Conservation (phyloP, 192 early-diverging fungal genomes). For the Rhizophagus prolifer region DNA sequence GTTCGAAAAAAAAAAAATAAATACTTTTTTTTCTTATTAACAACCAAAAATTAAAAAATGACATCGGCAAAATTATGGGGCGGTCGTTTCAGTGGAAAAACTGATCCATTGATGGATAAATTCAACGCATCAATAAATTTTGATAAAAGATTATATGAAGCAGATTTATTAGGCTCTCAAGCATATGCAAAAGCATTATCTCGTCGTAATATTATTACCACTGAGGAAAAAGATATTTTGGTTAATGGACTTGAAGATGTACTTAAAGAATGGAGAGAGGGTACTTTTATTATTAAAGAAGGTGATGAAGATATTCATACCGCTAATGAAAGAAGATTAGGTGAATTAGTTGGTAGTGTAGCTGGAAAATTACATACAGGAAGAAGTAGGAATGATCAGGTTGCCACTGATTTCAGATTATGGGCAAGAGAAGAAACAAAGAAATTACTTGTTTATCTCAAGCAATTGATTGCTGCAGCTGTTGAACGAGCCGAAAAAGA, state of each 20-base stretch:
- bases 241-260: slow-evolving; percentile 77
- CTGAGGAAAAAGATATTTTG: slow-evolving; percentile 69
- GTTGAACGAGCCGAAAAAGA: slow-evolving; percentile 84
- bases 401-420: slow-evolving; percentile 95
- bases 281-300: slow-evolving; percentile 65
- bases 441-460: slow-evolving; percentile 63
- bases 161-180: slow-evolving; percentile 84
- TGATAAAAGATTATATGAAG: slow-evolving; percentile 90
- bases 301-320: slow-evolving; percentile 99
- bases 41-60: neutral
- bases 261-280: slow-evolving; percentile 76
- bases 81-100: slow-evolving; percentile 84
- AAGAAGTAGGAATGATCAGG: slow-evolving; percentile 94
- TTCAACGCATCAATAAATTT: slow-evolving; percentile 96
- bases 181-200: slow-evolving; percentile 86
- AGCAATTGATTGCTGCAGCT: slow-evolving; percentile 72
- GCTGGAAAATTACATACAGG: slow-evolving; percentile 98
- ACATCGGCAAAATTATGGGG: slow-evolving; percentile 65
- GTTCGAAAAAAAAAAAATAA: neutral
- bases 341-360: slow-evolving; percentile 87
- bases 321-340: slow-evolving; percentile 93
- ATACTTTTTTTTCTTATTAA: neutral
- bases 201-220: slow-evolving; percentile 71
- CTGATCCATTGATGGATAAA: slow-evolving; percentile 93
- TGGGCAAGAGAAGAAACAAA: slow-evolving; percentile 85